Evolutionary conservation across 305 asterid species (phyloP).

Genomic region (Rubia balearica): DNA sequence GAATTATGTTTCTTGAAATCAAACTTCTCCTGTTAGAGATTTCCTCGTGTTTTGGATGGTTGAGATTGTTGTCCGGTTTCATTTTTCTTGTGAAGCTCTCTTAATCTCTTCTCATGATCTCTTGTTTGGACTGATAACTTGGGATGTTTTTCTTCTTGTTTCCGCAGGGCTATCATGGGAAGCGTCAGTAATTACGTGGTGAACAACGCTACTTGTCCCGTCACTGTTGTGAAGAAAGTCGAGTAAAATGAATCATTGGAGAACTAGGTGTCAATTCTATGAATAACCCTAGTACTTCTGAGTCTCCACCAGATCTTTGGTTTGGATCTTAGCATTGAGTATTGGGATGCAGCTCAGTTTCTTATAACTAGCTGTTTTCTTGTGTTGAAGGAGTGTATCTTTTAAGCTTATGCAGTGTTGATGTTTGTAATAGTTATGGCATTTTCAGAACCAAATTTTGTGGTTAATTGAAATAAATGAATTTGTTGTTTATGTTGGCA

Average conservation of each 20-base stretch:
- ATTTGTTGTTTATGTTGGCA: background rate
- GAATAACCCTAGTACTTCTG: background rate
- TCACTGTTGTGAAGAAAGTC: background rate
- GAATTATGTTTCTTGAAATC: background rate
- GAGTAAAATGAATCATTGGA: background rate
- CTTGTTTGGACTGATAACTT: no score
- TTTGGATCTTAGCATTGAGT: background rate
- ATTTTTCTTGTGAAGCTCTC: background rate
- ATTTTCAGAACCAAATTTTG: background rate
- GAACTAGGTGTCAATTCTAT: background rate
- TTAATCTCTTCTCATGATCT: no score
- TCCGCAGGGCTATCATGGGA: background rate
- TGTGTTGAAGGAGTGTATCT: background rate
- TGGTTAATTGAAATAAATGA: background rate
- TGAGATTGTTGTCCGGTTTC: background rate
- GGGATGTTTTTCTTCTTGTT: background rate
- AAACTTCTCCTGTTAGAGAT: background rate
- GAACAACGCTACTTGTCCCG: slow-evolving; percentile 2
- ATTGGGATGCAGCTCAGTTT: background rate
- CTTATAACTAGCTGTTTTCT: background rate
- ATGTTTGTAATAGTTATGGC: background rate
- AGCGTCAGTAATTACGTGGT: background rate
- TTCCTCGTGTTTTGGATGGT: background rate
- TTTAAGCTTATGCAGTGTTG: background rate
- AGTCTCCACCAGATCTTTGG: background rate